Evolutionary conservation across 2,329 filamentous ascomycete genomes (phyloP), one percentile per base, ranked within the genome.

Genomic region (Trichoderma atrobrunneum): DNA sequence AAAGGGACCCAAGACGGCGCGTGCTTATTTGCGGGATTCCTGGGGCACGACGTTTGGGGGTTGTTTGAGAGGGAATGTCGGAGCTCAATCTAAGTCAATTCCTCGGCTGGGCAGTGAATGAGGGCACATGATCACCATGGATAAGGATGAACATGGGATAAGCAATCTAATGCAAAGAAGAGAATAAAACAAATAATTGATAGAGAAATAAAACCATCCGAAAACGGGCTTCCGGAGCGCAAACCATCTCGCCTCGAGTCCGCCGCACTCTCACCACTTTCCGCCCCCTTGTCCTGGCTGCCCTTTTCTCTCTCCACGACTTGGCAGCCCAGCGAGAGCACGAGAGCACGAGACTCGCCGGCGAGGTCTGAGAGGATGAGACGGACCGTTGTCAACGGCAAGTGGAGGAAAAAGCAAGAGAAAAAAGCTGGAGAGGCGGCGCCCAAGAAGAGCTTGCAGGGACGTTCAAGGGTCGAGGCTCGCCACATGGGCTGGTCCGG

Each of bases 401-500:
- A 70, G 66, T 51, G 68, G 59, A 59, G 26, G 56, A 36, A n/a
- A 43, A 64, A 34, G 57, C 26, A 60, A 30, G 34, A 14, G 30
- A 21, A 34, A 56, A 63, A 32, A 60, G 36, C 57, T 68, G 57
- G 57, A 63, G 63, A 60, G 28, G 28, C 16, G 39, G 39, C 36
- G 34, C 34, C 54, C 34, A 36, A 68, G 16, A 57, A 61, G 66
- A 69, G 66, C 56, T 65, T 62, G 63, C 59, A 72, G 65, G 63
- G 39, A 8, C 16, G 59, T 28, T 48, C 65, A 60, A 56, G 60
- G 63, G 59, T 56, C 61, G 61, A 30, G 18, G 54, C 61, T 70
- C 61, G 51, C 66, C 81, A 82, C 81, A 81, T 82, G 80, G 79
- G 78, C 76, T 21, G 70, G 76, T 73, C 66, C 74, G 73, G 74